Evolutionary conservation across 2,329 filamentous ascomycete species (phyloP), one percentile per base, ranked within the genome.

Genomic region (Alternaria metachromatica): DNA sequence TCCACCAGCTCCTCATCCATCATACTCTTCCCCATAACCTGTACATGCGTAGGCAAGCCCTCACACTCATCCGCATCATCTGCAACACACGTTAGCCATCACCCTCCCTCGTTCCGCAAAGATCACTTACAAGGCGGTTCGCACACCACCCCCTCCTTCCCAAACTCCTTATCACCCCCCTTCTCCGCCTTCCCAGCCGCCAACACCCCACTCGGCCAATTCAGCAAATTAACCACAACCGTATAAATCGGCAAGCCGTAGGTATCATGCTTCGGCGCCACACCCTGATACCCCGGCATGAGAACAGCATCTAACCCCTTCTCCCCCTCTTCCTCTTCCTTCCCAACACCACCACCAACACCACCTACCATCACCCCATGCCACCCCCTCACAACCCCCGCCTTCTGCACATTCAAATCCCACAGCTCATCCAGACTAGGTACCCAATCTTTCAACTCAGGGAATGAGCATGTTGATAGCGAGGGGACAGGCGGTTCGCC

Each of bases 201-300:
- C 55, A 88, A 77, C 2, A 86, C 80, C 8, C 82, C 85, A 4
- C 84, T 81, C 4, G 86, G 86, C 68, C 84, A 87, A 72, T 88
- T 84, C 5, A 88, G 67, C 9, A 87, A 21, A 62, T 88, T 89
- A 72, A 82, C 82, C 28, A 87, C 63, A 18, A 82, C 71, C 0
- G 86, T 87, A 56, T 85, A 86, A 1, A 80, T 73, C 2, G 82
- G 77, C 0, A 80, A 26, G 0, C 84, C 82, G 72, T 84, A 88
- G 0, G 78, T 81, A 70, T 88, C 86, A 69, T 88, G 84, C 18
- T 76, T 78, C 1, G 85, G 82, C 0, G 87, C 86, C 0, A 85
- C 87, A 12, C 77, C 82, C 66, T 85, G 83, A 6, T 85, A 82
- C 4, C 81, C 80, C 4, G 84, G 81, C 56, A 80, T 81, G n/a